A percentile compares a stretch with the other conserved stretches of the same genome.
phyloP scores from a whole-genome alignment of 495 filamentous ascomycete genomes.

The Cetradonia linearis region DNA sequence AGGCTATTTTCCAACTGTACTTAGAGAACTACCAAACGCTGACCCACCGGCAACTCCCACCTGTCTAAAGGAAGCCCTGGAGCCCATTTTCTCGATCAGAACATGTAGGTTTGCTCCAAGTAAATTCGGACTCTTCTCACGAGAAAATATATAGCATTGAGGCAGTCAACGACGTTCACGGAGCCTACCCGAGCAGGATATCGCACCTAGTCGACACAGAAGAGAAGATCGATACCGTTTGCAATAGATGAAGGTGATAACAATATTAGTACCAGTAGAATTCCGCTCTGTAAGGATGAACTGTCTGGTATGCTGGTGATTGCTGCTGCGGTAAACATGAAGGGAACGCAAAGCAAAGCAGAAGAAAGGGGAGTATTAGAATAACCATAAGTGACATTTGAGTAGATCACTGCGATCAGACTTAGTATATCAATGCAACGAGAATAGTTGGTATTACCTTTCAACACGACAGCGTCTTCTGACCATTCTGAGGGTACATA shows the following conservation, averaged over 20 bases:
- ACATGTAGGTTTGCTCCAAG: background rate
- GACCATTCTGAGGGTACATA: background rate
- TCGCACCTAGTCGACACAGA: background rate
- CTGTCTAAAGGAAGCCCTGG: background rate
- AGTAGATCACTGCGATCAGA: background rate
- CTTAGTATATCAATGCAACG: background rate
- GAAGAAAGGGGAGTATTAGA: background rate
- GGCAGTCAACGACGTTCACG: background rate
- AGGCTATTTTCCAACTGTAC: background rate
- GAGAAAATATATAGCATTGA: background rate
- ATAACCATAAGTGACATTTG: background rate
- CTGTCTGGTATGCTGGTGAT: background rate
- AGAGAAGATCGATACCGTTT: background rate
- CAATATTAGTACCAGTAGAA: background rate
- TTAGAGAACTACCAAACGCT: background rate
- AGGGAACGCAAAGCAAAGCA: background rate
- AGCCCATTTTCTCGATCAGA: background rate
- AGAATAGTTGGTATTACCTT: too few species aligned
- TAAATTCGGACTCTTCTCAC: background rate
- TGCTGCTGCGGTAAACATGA: background rate
- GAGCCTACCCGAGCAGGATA: background rate
- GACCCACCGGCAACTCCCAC: background rate
- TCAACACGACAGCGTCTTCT: too few species aligned
- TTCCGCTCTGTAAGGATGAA: background rate
- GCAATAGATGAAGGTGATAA: background rate